These are phyloP conservation scores for Cordyceps cateniannulata DNA, from an alignment of 2,329 filamentous ascomycete genomes.

Conservation along the genomic window DNA sequence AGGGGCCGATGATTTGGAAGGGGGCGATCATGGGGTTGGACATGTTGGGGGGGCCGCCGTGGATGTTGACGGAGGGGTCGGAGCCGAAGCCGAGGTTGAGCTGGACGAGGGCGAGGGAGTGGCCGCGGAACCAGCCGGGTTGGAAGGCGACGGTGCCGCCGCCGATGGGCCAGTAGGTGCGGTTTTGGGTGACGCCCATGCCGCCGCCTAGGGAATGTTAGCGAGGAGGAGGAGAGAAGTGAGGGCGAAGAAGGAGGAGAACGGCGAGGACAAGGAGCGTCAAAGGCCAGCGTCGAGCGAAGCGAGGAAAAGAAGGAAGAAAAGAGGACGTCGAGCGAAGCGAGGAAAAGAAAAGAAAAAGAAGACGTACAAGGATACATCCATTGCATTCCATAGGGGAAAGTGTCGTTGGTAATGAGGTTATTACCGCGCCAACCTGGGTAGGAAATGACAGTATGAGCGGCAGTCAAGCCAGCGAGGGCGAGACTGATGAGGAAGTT, in stretches of 20 bases:
- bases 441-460: slow-evolving; percentile 81
- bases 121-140: slow-evolving; percentile 93
- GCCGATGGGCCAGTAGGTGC: slow-evolving; percentile 82
- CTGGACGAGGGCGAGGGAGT: slow-evolving; percentile 75
- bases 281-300: neutral
- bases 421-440: slow-evolving; percentile 85
- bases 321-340: neutral
- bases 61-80: slow-evolving; percentile 41
- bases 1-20: slow-evolving; percentile 78
- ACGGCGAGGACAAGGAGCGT: neutral
- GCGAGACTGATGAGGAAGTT: slow-evolving; percentile 31
- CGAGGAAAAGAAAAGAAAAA: neutral
- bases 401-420: slow-evolving; percentile 69
- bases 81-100: slow-evolving; percentile 85
- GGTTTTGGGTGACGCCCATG: slow-evolving; percentile 67
- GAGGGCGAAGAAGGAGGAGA: neutral
- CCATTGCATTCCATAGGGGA: slow-evolving; percentile 92
- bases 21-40: slow-evolving; percentile 73
- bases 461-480: slow-evolving; percentile 45
- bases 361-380: slow-evolving; percentile 77
- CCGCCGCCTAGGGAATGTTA: slow-evolving; percentile 64
- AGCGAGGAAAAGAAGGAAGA: neutral
- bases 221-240: neutral
- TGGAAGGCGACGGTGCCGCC: slow-evolving; percentile 88
- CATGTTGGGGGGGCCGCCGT: slow-evolving; percentile 72